Percentiles rank a stretch among this genome's conserved stretches.
These are phyloP conservation scores for Aspergillus sojae DNA, from an alignment of 2,329 filamentous ascomycete genomes.

Conservation along the genomic window DNA sequence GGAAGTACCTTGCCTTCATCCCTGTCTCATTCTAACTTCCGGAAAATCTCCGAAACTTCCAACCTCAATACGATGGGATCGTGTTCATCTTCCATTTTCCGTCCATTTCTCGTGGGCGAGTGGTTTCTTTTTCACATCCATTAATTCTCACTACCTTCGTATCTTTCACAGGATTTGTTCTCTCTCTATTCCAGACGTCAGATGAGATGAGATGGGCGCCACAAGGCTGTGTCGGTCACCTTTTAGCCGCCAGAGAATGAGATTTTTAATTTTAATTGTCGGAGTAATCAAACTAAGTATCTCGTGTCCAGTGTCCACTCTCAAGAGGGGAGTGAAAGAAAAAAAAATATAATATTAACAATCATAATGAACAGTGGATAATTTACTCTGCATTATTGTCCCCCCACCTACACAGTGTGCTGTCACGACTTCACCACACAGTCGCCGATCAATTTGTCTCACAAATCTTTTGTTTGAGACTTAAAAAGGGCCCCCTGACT, in stretches of 20 bases:
- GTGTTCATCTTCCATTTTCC: background rate
- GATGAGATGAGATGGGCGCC: slow-evolving; percentile 3
- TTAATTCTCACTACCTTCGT: background rate
- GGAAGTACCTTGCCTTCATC: background rate
- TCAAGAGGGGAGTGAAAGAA: background rate
- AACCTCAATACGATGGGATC: background rate
- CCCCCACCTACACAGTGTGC: background rate
- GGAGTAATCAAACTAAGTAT: slow-evolving; percentile 1
- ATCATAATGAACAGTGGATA: background rate
- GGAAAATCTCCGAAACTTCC: slow-evolving; percentile 9
- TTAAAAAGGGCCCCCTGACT: background rate
- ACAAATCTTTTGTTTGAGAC: background rate
- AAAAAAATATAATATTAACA: background rate
- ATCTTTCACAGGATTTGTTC: background rate
- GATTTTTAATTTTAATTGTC: slow-evolving; percentile 1
- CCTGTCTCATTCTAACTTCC: slow-evolving; percentile 5
- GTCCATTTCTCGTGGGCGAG: background rate
- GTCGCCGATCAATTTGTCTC: background rate
- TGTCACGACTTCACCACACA: background rate
- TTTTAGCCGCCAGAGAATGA: background rate
- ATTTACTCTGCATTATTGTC: background rate
- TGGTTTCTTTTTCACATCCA: background rate
- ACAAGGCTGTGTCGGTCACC: background rate
- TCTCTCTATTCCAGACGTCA: background rate
- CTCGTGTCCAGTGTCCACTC: slow-evolving; percentile 5